These are phyloP conservation scores for Protomyces inundatus DNA, from an alignment of 1,139 yeast genomes.

Conservation along the genomic window DNA sequence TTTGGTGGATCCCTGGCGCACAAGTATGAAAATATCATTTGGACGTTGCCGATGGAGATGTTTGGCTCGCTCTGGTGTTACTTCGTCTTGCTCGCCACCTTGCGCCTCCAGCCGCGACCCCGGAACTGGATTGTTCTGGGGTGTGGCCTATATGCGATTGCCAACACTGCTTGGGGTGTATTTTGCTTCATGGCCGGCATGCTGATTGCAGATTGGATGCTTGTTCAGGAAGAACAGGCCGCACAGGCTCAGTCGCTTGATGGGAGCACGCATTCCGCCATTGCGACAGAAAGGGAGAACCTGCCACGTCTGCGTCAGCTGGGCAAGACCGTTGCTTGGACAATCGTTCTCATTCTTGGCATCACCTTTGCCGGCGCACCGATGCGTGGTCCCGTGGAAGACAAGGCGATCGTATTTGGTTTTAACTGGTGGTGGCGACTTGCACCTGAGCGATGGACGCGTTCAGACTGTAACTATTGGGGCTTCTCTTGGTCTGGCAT, in stretches of 20 bases:
- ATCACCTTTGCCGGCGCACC: conserved; percentile 12
- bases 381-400: background rate
- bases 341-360: background rate
- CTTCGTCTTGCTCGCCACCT: background rate
- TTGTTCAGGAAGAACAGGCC: background rate
- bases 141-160: background rate
- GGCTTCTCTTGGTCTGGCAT: conserved; percentile 9
- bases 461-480: conserved; percentile 1
- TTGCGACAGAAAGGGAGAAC: background rate
- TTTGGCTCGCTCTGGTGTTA: conserved; percentile 4
- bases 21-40: conserved; percentile 2
- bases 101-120: background rate
- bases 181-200: conserved; percentile 17
- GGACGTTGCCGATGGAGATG: conserved; percentile 14
- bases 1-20: conserved; percentile 1
- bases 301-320: background rate
- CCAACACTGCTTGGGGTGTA: background rate
- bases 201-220: background rate
- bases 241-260: background rate
- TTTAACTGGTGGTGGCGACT: conserved; percentile 3
- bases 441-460: background rate
- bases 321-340: background rate
- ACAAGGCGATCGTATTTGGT: background rate
- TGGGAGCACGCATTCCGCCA: background rate
- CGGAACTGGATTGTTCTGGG: background rate